Conservation (phyloP, 331 rosid genomes). For the Prunus yedoensis region DNA sequence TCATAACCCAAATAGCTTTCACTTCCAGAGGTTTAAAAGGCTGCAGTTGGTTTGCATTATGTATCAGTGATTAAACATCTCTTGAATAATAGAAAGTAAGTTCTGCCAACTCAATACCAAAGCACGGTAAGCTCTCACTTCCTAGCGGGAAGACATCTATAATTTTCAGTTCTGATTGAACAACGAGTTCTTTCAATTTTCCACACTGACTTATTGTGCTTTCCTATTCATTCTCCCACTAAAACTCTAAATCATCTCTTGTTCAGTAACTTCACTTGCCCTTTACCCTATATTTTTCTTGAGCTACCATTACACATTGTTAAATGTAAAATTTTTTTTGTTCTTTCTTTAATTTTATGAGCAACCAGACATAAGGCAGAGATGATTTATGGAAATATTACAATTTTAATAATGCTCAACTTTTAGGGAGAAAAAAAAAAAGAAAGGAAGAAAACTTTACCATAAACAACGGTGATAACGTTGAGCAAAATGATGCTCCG, state of each 20-base stretch:
- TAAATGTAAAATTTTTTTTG: not conserved
- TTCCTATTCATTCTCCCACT: not conserved
- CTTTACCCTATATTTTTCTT: not conserved
- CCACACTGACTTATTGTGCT: not conserved
- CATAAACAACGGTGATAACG: conserved; percentile 50
- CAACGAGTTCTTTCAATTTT: not conserved
- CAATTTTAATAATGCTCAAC: not conserved
- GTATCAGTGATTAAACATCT: not conserved
- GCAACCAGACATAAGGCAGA: not conserved
- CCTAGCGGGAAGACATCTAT: not conserved
- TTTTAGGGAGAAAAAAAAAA: too few relatives aligned
- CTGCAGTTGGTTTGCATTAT: not conserved
- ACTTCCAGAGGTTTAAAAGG: not conserved
- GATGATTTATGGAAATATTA: not conserved
- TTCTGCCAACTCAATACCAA: not conserved
- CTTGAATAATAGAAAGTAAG: not conserved
- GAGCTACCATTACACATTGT: not conserved
- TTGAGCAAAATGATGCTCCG: conserved; percentile 70
- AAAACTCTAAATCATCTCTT: not conserved
- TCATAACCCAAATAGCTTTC: not conserved
- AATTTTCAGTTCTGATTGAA: not conserved
- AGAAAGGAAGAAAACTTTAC: conserved; percentile 27
- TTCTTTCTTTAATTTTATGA: not conserved
- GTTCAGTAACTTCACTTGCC: not conserved
- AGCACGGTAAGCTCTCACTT: not conserved